These are phyloP conservation scores for Cladorrhinum sp. DNA, from an alignment of 2,329 filamentous ascomycete species.

Conservation along the genomic window DNA sequence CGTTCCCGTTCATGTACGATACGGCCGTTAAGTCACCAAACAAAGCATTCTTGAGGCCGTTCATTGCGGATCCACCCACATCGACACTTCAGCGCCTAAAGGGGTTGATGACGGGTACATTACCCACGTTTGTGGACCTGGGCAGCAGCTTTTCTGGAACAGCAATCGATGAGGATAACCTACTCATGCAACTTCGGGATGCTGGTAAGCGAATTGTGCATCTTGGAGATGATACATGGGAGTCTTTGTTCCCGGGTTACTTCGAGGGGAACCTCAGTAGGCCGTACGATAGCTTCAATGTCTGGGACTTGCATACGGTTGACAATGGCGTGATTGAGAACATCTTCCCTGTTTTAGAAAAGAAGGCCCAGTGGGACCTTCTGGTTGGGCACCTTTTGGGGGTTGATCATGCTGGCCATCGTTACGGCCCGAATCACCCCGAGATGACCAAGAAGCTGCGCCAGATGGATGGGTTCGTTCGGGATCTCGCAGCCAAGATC, in stretches of 20 bases:
- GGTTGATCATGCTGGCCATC: conserved; percentile 94
- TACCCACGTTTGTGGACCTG: conserved; percentile 91
- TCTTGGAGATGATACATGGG: conserved; percentile 97
- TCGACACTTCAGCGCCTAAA: conserved; percentile 90
- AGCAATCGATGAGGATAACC: conserved; percentile 88
- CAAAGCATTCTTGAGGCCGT: conserved; percentile 86
- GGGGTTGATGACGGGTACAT: conserved; percentile 88
- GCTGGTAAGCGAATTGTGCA: conserved; percentile 77
- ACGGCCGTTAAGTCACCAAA: conserved; percentile 69
- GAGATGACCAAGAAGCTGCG: conserved; percentile 88
- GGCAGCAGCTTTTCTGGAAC: conserved; percentile 95
- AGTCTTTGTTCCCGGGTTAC: conserved; percentile 86
- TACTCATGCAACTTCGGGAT: conserved; percentile 64
- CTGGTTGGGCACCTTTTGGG: conserved; percentile 91
- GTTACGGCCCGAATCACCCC: conserved; percentile 88
- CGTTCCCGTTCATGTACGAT: conserved; percentile 82
- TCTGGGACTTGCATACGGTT: conserved; percentile 95
- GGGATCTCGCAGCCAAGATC: conserved; percentile 65
- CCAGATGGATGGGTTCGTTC: conserved; percentile 84
- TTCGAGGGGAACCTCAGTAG: conserved; percentile 83
- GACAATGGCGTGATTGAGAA: conserved; percentile 93
- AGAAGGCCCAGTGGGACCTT: conserved; percentile 80
- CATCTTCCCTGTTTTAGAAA: conserved; percentile 77
- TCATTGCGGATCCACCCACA: conserved; percentile 95
- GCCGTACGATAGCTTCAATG: conserved; percentile 95